Base-by-base conservation (phyloP, 202 grass and related monocot genomes). In the Carex sylvatica region DNA sequence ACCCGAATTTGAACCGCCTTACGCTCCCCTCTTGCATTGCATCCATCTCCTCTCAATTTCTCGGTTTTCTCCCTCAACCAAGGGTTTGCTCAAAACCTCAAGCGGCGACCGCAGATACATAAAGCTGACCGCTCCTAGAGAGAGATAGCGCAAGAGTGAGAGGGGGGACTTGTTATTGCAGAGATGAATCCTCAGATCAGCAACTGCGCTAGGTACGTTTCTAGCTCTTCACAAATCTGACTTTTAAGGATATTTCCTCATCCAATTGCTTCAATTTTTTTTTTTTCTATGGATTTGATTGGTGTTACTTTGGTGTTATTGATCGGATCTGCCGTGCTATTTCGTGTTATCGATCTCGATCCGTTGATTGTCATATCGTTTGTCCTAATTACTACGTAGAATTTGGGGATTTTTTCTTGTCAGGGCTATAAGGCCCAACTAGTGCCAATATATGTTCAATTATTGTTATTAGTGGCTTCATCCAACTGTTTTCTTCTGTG, bases 291-390 rank as follows among this genome's bases (percentile, higher is more conserved):
- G 63, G 80, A 20, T 54, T 33, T 82, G 80, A 33, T 70, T 28
- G 80, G 46, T 23, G 63, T 30, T 13, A 67, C 23, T 67, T 49
- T 69, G 46, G 14, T 65, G 44, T 20, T 82, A 4, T 70, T 82
- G 80, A 82, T 82, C 22, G 40, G 80, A 52, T 82, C 78, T 80
- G 59, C 30, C 12, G 61, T 82, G 61, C n/a, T 82, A 19, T 67
- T 82, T 69, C 19, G 22, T 82, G 63, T 70, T 82, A 82, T 82
- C 5, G 62, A 82, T 82, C 80, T 69, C 42, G 80, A 82, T 82
- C 63, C 61, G 11, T 70, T 66, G 44, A 65, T 80, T 61, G 36
- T 65, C 22, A 10, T 51, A 12, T 35, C 59, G 59, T 24, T 80
- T 64, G 20, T 16, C 60, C 19, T 80, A 47, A 40, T 82, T 81